phyloP scores from a whole-genome alignment of 305 asterid genomes.

The Plantago lanceolata region DNA sequence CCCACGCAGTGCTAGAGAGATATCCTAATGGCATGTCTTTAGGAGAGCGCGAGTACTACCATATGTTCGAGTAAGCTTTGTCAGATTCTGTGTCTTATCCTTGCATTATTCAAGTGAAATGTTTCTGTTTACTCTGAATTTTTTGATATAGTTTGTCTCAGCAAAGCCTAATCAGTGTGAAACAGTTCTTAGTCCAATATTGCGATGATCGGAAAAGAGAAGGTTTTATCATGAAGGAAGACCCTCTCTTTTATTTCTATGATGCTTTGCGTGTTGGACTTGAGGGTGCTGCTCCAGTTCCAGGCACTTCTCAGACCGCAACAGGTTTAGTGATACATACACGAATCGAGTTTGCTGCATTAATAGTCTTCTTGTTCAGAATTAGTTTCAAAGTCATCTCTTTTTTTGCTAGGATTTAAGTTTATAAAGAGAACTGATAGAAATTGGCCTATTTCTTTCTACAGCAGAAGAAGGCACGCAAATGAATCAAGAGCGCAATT shows the following conservation, averaged over 20 bases:
- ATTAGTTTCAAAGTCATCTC: too few species aligned
- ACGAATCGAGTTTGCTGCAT: background rate
- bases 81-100: background rate
- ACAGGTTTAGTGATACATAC: slow-evolving; percentile 20
- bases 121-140: background rate
- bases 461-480: background rate
- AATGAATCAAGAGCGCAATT: background rate
- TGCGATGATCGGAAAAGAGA: slow-evolving; percentile 45
- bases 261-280: slow-evolving; percentile 47
- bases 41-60: slow-evolving; percentile 38
- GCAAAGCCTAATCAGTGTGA: slow-evolving; percentile 43
- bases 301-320: slow-evolving; percentile 19
- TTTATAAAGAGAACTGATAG: slow-evolving; percentile 17
- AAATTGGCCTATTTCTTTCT: slow-evolving; percentile 1
- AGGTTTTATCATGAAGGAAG: slow-evolving; percentile 46
- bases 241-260: slow-evolving; percentile 50
- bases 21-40: slow-evolving; percentile 24
- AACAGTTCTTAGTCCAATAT: slow-evolving; percentile 50
- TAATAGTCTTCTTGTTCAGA: too few species aligned
- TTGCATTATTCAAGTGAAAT: background rate
- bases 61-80: slow-evolving; percentile 49
- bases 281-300: slow-evolving; percentile 17
- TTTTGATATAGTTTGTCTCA: slow-evolving; percentile 40
- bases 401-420: too few species aligned
- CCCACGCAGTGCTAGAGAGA: slow-evolving; percentile 53